Evolutionary conservation across 441 rosid species (phyloP), one percentile per base, ranked within the genome.

Genomic region (Melastoma candidum): DNA sequence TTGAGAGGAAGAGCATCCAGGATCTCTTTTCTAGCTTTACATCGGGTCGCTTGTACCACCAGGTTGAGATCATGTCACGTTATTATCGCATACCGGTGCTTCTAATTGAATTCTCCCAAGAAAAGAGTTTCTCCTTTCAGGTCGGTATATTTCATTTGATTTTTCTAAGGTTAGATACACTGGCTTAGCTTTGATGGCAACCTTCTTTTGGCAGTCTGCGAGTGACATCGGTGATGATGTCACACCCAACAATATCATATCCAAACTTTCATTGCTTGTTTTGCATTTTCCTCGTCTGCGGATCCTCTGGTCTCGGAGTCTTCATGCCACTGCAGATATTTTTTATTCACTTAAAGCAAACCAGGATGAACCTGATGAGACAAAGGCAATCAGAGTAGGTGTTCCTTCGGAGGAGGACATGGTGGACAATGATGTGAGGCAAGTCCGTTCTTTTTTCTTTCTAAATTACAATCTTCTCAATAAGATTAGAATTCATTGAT

Each of bases 121-220:
- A 93, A 76, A 93, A 84, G 74, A 89, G 96, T 79, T 93, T 89
- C 74, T 93, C 98, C 26, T 93, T 93, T 76, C 96, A 79, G 97
- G 98, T 84, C 73, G 65, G 32, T 22, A 10, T 2, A 36, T 10
- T 45, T 63, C 24, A 60, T 47, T 55, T 22, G 14, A 26, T 56
- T 13, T 9, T 61, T 9, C 12, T 27, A 2, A 47, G 45, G 56
- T 29, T 29, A 51, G 32, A 13, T 60, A 45, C 12, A 44, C 14
- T 59, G 47, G 64, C 14, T 13, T 12, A 50, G 36, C 59, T 50
- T 63, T 36, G 60, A 52, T 61, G 14, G 45, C 68, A 46, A 24
- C 47, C 4, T 53, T 26, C 60, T 32, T 48, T 32, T 54, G 78
- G 75, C 82, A 89, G 98, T 89, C 93, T 65, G 88, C 88, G 3